Evolutionary conservation across 352 stramenopile genomes (phyloP).

Genomic region (Phytophthora pinifolia): DNA sequence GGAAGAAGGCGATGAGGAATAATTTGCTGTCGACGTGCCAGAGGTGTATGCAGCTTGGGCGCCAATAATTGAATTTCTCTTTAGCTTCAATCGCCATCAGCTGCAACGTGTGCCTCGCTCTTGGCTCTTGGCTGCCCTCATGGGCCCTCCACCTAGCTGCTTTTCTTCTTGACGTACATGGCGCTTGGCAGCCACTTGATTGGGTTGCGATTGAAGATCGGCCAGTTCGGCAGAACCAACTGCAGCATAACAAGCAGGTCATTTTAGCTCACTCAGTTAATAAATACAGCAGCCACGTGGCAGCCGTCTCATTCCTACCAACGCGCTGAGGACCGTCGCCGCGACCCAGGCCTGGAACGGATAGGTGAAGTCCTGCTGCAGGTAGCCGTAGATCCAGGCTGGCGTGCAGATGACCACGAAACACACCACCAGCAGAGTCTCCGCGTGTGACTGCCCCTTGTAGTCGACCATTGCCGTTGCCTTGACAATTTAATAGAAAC

Average conservation of each 20-base stretch:
- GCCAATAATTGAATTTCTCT: constrained; percentile 21
- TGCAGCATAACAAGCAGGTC: constrained; percentile 21
- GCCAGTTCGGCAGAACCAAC: constrained; percentile 81
- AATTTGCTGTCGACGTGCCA: constrained; percentile 4
- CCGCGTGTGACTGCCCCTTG: constrained; percentile 74
- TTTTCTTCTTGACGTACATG: constrained; percentile 73
- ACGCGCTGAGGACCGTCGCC: constrained; percentile 52
- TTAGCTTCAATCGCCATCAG: constrained; percentile 9
- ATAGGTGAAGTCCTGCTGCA: constrained; percentile 82
- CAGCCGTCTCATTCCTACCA: constrained; percentile 41
- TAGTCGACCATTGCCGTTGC: constrained; percentile 77
- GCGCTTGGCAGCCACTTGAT: constrained; percentile 80
- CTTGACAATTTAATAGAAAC: no score
- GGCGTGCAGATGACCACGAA: constrained; percentile 78
- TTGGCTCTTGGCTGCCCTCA: no score
- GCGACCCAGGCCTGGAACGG: constrained; percentile 71
- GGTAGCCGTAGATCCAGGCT: constrained; percentile 83
- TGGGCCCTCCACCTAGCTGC: constrained; percentile 19
- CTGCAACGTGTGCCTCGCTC: neutral
- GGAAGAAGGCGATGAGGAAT: constrained; percentile 19
- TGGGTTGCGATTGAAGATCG: constrained; percentile 81
- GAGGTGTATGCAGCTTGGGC: neutral
- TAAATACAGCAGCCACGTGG: constrained; percentile 24
- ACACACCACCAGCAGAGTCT: constrained; percentile 61
- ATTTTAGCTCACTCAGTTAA: neutral